Conservation (phyloP, 2,329 filamentous ascomycete species). For the Amylocarpus encephaloides region DNA sequence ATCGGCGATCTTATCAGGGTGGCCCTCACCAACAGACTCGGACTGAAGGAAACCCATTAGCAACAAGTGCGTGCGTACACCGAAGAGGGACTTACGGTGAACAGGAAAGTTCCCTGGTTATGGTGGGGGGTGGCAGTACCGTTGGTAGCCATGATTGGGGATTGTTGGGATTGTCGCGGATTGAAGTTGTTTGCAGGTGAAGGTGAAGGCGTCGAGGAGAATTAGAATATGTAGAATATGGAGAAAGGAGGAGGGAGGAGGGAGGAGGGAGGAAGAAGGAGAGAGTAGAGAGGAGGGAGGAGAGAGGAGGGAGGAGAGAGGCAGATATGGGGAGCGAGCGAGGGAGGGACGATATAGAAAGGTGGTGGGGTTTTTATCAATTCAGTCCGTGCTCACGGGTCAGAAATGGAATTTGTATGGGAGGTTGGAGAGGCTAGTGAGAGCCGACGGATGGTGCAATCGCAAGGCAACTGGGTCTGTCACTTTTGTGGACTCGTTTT, state of each 20-base stretch:
- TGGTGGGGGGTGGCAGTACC: conserved; percentile 37
- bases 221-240: background rate
- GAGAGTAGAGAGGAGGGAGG: background rate
- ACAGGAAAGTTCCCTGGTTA: conserved; percentile 70
- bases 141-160: conserved; percentile 29
- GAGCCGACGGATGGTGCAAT: background rate
- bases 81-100: conserved; percentile 54
- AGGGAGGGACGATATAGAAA: background rate
- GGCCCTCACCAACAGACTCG: conserved; percentile 83
- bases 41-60: conserved; percentile 43
- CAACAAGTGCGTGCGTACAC: background rate
- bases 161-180: no score
- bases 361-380: conserved; percentile 1
- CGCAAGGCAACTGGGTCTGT: background rate
- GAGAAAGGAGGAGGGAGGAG: conserved; percentile 1
- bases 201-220: background rate
- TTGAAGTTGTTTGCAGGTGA: conserved; percentile 1
- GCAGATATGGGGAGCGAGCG: background rate
- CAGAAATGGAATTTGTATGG: background rate
- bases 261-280: background rate
- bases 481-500: background rate
- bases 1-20: conserved; percentile 96
- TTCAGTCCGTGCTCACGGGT: background rate
- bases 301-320: background rate
- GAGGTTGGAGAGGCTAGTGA: background rate